Evolutionary conservation across 2,329 filamentous ascomycete genomes (phyloP), one percentile per base, ranked within the genome.

Genomic region (Alternaria angustiovoidea): DNA sequence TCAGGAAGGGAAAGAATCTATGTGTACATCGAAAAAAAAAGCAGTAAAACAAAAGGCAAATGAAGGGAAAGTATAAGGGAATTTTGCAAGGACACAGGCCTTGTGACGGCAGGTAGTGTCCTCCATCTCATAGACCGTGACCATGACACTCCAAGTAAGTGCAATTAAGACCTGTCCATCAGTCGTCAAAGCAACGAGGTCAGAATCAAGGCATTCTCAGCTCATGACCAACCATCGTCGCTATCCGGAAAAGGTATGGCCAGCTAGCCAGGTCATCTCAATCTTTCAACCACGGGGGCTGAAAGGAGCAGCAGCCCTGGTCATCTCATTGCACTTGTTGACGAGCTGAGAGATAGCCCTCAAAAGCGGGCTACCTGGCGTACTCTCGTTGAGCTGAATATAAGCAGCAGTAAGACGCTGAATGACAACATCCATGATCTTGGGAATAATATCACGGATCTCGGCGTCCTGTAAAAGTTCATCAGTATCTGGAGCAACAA

Each of bases 381-480:
- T 80, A 42, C 72, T 80, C 74, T 87, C 81, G 4, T 85, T 84
- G 54, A 88, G 80, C 24, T 80, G 74, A 80, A 88, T 86, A 74
- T 88, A 88, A 20, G 86, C 79, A 30, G 76, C 78, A 55, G 88
- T 84, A 47, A 89, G 78, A 48, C 87, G 84, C 69, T 86, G 80
- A 48, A 81, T 82, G 46, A 89, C 78, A 57, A 88, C 83, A 32
- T 87, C 84, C 82, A 89, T 86, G 62, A 88, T 87, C 71, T 82
- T 83, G 1, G 85, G 85, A 12, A 84, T 82, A 18, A 88, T 83
- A 56, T 87, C 84, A 43, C 76, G 79, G 56, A 88, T 83, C 47
- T 88, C 86, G 39, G 78, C 69, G 63, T 86, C 83, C 83, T 85
- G 38, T 8, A 47, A 11, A 22, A 49, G 65, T 48, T 36, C 11